These are phyloP conservation scores for Wallacemonas collosoma DNA, from an alignment of 208 protist genomes.

Conservation along the genomic window DNA sequence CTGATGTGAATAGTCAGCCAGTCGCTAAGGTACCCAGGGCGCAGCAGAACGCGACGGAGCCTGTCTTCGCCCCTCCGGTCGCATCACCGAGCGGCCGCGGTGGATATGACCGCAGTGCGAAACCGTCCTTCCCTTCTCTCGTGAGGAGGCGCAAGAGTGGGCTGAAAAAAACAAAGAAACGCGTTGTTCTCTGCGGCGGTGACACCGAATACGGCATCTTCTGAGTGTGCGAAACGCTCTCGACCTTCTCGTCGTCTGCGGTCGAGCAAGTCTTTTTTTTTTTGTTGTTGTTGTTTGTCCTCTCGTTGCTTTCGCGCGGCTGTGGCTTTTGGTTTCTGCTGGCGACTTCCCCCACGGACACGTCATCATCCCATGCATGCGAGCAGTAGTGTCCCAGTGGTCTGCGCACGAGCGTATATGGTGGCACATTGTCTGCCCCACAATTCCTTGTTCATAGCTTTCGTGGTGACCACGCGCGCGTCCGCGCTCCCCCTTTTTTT, in stretches of 20 bases:
- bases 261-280: too few relatives aligned
- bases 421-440: too few relatives aligned
- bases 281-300: background rate
- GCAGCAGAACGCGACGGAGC: background rate
- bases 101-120: slow-evolving; percentile 1
- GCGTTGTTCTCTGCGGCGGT: slow-evolving; percentile 46
- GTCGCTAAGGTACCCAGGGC: background rate
- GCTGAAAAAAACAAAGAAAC: slow-evolving; percentile 1
- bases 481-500: too few relatives aligned
- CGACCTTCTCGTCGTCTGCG: slow-evolving; percentile 7
- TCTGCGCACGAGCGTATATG: too few relatives aligned
- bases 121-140: background rate
- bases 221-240: slow-evolving; percentile 19
- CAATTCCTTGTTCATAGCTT: too few relatives aligned
- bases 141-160: slow-evolving; percentile 14
- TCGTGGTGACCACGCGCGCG: too few relatives aligned
- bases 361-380: too few relatives aligned
- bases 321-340: too few relatives aligned
- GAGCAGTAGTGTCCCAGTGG: too few relatives aligned
- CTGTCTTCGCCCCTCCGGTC: background rate
- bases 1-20: background rate
- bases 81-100: too few relatives aligned
- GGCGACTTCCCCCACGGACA: too few relatives aligned
- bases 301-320: slow-evolving; percentile 9
- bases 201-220: slow-evolving; percentile 63